Percentiles rank a stretch among this genome's conserved stretches.
Evolutionary conservation across 305 asterid species (phyloP).

Genomic region (Solanum chacoense): DNA sequence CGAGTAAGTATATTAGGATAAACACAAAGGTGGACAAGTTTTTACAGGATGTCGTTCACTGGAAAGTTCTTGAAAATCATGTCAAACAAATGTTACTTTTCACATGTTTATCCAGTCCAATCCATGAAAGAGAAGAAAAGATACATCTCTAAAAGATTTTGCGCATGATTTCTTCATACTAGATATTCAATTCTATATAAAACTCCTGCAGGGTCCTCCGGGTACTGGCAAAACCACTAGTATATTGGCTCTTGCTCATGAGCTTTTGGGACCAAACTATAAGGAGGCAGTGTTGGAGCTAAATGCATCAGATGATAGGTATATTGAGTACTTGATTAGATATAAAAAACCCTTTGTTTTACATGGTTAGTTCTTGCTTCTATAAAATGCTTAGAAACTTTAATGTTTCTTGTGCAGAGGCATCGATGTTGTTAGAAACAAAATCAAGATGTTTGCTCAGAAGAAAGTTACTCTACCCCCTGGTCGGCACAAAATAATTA

Average conservation of each 20-base stretch:
- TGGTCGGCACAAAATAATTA: conserved; percentile 82
- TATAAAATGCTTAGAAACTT: background rate
- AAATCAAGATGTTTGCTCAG: conserved; percentile 98
- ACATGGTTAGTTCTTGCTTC: background rate
- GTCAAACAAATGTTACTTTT: background rate
- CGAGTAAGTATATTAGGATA: background rate
- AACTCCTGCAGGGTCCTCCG: conserved; percentile 67
- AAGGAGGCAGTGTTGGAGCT: conserved; percentile 88
- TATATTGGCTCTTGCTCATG: conserved; percentile 92
- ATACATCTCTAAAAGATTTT: background rate
- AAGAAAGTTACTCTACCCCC: conserved; percentile 85
- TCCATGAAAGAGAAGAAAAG: background rate
- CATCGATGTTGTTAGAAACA: conserved; percentile 93
- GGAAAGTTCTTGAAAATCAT: background rate
- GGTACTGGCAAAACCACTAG: conserved; percentile 98
- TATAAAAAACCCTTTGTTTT: background rate
- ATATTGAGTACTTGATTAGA: background rate
- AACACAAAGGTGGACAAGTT: background rate
- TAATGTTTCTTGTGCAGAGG: conserved; percentile 41
- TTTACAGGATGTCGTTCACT: background rate
- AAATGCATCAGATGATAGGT: conserved; percentile 97
- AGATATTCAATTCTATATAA: background rate
- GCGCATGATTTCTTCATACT: background rate
- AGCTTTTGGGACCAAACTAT: conserved; percentile 81
- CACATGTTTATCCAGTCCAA: background rate